Conservation (phyloP, 2,329 filamentous ascomycete genomes). For the Zasmidium citrigriseum region DNA sequence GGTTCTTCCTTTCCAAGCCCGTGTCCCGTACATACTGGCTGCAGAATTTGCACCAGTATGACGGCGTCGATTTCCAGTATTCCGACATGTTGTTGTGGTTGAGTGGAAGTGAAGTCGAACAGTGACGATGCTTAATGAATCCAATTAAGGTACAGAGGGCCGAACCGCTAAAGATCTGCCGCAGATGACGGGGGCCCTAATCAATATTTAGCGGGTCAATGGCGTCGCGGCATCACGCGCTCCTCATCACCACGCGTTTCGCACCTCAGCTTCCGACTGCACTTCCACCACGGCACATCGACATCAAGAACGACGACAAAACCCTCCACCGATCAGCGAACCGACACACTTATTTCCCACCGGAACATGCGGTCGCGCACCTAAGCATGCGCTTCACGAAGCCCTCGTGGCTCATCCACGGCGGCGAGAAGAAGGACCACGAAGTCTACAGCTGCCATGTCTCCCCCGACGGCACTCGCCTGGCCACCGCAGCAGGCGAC, state of each 20-base stretch:
- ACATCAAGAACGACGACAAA: not conserved
- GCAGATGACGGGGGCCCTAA: not conserved
- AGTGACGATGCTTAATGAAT: not conserved
- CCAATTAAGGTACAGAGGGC: not conserved
- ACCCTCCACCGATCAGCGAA: not conserved
- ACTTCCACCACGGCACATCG: not conserved
- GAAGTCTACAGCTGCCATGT: slow-evolving; percentile 99
- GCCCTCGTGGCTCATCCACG: slow-evolving; percentile 93
- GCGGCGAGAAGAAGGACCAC: slow-evolving; percentile 96
- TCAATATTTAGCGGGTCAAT: not conserved
- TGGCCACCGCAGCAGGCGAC: slow-evolving; percentile 95
- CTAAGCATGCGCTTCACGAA: slow-evolving; percentile 69
- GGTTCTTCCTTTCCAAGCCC: slow-evolving; percentile 71
- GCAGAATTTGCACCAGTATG: slow-evolving; percentile 99
- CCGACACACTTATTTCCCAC: not conserved
- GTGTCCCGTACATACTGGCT: slow-evolving; percentile 88
- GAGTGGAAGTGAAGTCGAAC: not conserved
- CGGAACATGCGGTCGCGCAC: slow-evolving; percentile 6
- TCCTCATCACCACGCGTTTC: not conserved
- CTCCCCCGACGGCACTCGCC: slow-evolving; percentile 86
- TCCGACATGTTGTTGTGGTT: slow-evolving; percentile 69
- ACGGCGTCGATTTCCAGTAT: slow-evolving; percentile 98
- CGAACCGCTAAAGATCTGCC: not conserved
- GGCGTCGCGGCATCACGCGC: not conserved
- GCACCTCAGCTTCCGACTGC: not conserved